Conservation (phyloP, 2,329 filamentous ascomycete genomes). For the Escovopsis sp. region DNA sequence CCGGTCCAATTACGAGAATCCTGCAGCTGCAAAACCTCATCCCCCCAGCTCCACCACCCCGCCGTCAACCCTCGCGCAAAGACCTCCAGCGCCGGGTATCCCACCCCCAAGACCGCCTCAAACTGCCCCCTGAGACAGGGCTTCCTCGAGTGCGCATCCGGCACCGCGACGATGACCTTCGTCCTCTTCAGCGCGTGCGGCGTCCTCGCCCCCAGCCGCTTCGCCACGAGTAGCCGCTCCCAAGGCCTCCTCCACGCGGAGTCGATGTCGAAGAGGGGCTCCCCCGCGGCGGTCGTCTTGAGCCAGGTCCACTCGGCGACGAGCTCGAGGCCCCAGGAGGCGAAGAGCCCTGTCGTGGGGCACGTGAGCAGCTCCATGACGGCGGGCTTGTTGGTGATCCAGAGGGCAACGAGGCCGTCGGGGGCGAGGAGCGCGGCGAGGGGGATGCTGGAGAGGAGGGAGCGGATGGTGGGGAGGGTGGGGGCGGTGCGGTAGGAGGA, state of each 20-base stretch:
- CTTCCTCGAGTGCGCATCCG: constrained; percentile 66
- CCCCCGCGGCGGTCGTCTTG: constrained; percentile 51
- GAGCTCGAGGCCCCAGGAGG: constrained; percentile 48
- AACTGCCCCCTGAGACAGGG: constrained; percentile 52
- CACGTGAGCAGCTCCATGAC: constrained; percentile 38
- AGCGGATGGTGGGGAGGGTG: constrained; percentile 28
- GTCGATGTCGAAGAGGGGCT: constrained; percentile 46
- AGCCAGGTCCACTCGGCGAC: constrained; percentile 66
- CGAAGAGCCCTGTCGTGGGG: constrained; percentile 40
- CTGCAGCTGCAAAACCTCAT: constrained; percentile 59
- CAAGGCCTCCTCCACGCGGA: constrained; percentile 59
- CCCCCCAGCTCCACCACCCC: constrained; percentile 68
- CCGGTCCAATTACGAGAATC: constrained; percentile 33
- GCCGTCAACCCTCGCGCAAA: constrained; percentile 61
- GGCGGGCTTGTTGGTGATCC: constrained; percentile 60
- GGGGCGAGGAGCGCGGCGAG: constrained; percentile 36
- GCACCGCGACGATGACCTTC: constrained; percentile 52
- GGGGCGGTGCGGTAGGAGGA: constrained; percentile 33
- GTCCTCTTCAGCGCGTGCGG: constrained; percentile 10
- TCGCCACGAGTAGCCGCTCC: constrained; percentile 53
- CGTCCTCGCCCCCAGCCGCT: constrained; percentile 19
- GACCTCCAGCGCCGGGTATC: constrained; percentile 50
- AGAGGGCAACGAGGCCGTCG: constrained; percentile 50
- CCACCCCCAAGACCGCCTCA: constrained; percentile 31
- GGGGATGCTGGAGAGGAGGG: constrained; percentile 39